These are phyloP conservation scores for Biancaea sappan DNA, from an alignment of 306 rosid species.

Conservation along the genomic window DNA sequence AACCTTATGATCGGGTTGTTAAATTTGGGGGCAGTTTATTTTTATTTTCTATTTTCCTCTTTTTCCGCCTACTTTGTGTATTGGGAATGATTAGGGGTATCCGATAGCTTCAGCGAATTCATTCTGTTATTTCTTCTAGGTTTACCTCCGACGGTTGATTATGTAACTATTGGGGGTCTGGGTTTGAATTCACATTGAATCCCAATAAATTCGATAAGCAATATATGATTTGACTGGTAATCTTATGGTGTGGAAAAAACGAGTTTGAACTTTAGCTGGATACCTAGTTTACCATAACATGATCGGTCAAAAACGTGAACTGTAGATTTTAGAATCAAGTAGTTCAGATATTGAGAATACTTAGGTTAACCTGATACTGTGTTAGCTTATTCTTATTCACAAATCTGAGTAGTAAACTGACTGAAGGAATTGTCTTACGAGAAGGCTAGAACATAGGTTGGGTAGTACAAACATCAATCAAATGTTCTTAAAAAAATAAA, in stretches of 20 bases:
- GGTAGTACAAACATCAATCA: not conserved
- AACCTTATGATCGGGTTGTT: conserved; percentile 46
- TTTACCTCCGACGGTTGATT: conserved; percentile 25
- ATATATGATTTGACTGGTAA: conserved; percentile 26
- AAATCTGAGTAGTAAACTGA: conserved; percentile 12
- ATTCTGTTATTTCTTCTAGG: conserved; percentile 14
- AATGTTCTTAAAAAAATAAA: not conserved
- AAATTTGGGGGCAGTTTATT: not conserved
- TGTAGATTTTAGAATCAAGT: conserved; percentile 23
- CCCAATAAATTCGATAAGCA: conserved; percentile 20
- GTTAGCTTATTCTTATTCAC: not conserved
- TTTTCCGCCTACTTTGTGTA: not conserved
- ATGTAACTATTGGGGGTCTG: not conserved
- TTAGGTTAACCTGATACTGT: not conserved
- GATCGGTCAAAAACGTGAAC: conserved; percentile 14
- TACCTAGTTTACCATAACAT: not conserved
- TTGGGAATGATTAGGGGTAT: conserved; percentile 31
- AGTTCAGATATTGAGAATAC: conserved; percentile 15
- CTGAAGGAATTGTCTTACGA: not conserved
- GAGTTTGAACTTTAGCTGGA: conserved; percentile 27
- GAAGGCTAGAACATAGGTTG: not conserved
- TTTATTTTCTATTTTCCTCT: not conserved
- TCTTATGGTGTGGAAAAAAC: not conserved
- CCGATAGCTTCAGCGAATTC: conserved; percentile 31
- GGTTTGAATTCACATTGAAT: conserved; percentile 21